A percentile compares a stretch with the other conserved stretches of the same genome.
phyloP scores from a whole-genome alignment of 2,329 filamentous ascomycete species.

The Diaporthe velutina region DNA sequence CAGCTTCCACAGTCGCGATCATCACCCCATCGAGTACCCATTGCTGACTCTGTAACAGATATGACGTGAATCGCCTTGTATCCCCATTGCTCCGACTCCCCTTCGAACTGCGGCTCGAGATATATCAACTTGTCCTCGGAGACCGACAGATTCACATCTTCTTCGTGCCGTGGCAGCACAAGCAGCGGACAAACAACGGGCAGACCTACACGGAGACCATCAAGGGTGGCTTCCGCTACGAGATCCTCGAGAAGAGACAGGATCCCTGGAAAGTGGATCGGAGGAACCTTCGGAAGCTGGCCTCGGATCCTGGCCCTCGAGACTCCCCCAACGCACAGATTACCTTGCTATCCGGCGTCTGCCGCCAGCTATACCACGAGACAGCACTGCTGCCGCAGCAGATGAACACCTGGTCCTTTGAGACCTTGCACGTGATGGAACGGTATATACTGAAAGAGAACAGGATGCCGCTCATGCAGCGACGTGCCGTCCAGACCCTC shows the following conservation, averaged over 20 bases:
- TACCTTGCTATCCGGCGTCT: constrained; percentile 50
- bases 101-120: constrained; percentile 50
- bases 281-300: constrained; percentile 18
- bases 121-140: constrained; percentile 49
- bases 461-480: constrained; percentile 46
- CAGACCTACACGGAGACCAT: constrained; percentile 40
- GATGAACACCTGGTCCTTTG: constrained; percentile 52
- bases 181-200: constrained; percentile 40
- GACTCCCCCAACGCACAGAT: constrained; percentile 41
- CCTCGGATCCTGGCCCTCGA: not conserved
- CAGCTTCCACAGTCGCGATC: not conserved
- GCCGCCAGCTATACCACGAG: constrained; percentile 53
- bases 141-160: constrained; percentile 51
- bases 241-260: constrained; percentile 44
- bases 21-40: not conserved
- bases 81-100: constrained; percentile 51
- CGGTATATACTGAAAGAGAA: constrained; percentile 50
- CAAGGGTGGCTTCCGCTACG: constrained; percentile 48
- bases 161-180: constrained; percentile 47
- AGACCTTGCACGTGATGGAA: constrained; percentile 49
- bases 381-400: constrained; percentile 50
- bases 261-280: constrained; percentile 46
- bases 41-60: constrained; percentile 40
- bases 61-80: constrained; percentile 43
- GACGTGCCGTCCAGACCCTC: constrained; percentile 48